Percentiles rank a stretch among this genome's conserved stretches.
phyloP scores from a whole-genome alignment of 192 early-diverging fungal genomes.

The Backusella tuberculispora region DNA sequence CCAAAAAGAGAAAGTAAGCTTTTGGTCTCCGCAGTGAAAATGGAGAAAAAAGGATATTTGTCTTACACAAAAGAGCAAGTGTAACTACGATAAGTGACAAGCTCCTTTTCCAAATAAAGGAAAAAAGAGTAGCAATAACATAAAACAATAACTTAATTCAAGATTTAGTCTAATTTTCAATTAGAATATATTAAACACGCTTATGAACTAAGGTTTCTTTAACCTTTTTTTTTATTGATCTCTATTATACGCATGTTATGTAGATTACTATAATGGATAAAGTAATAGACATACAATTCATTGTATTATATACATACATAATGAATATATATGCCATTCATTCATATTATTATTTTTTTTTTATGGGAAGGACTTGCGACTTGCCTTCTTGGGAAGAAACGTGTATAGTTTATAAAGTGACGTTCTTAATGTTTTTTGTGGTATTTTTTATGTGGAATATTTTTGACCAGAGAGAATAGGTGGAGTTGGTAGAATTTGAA shows the following conservation, averaged over 20 bases:
- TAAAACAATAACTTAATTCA: neutral
- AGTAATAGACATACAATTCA: no score
- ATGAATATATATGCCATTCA: no score
- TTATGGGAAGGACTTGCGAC: no score
- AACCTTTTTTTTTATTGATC: neutral
- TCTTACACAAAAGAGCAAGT: neutral
- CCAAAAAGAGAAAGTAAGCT: neutral
- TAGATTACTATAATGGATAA: no score
- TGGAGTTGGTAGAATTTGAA: no score
- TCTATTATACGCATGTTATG: neutral
- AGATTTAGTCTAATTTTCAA: neutral
- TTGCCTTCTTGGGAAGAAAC: no score
- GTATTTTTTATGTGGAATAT: no score
- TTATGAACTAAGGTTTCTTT: neutral
- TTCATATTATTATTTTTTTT: no score
- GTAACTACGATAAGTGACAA: slow-evolving; percentile 2
- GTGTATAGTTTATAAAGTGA: no score
- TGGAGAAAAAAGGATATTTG: neutral
- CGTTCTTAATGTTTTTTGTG: no score
- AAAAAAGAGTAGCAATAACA: neutral
- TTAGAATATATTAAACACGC: neutral
- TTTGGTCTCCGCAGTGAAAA: neutral
- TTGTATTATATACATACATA: no score
- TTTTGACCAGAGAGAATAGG: no score
- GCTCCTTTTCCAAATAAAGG: neutral